phyloP scores from a whole-genome alignment of 306 rosid genomes.

The Vicia faba region DNA sequence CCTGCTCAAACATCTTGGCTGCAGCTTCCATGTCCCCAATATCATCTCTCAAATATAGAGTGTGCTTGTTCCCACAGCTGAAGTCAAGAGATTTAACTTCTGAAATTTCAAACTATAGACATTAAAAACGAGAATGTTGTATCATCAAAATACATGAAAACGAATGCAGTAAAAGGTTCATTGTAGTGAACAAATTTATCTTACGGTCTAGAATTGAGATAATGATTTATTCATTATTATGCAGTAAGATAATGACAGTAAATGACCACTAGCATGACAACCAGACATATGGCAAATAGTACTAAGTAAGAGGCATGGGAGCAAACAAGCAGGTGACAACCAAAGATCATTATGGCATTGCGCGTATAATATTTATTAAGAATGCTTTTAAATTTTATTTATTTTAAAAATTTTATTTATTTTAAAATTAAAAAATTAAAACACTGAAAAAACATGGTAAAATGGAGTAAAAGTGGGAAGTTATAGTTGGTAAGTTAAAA shows the following conservation, averaged over 20 bases:
- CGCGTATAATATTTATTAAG: not conserved
- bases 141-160: slow-evolving; percentile 5
- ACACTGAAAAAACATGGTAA: not conserved
- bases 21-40: slow-evolving; percentile 81
- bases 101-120: slow-evolving; percentile 41
- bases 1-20: slow-evolving; percentile 80
- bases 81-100: slow-evolving; percentile 69
- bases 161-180: slow-evolving; percentile 7
- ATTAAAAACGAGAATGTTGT: slow-evolving; percentile 5
- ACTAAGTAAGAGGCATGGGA: slow-evolving; percentile 10
- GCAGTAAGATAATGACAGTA: slow-evolving; percentile 25
- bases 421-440: not conserved
- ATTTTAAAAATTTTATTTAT: not conserved
- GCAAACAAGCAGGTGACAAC: slow-evolving; percentile 21
- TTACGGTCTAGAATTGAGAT: slow-evolving; percentile 11
- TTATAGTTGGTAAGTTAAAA: not conserved
- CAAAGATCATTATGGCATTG: slow-evolving; percentile 21
- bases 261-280: not conserved
- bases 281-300: slow-evolving; percentile 22
- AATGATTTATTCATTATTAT: slow-evolving; percentile 1
- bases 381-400: not conserved
- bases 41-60: slow-evolving; percentile 74
- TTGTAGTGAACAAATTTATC: slow-evolving; percentile 8
- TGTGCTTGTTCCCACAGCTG: slow-evolving; percentile 60
- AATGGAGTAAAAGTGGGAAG: not conserved